Conservation (phyloP, 192 early-diverging fungal genomes). For the Umbelopsis ramanniana region DNA sequence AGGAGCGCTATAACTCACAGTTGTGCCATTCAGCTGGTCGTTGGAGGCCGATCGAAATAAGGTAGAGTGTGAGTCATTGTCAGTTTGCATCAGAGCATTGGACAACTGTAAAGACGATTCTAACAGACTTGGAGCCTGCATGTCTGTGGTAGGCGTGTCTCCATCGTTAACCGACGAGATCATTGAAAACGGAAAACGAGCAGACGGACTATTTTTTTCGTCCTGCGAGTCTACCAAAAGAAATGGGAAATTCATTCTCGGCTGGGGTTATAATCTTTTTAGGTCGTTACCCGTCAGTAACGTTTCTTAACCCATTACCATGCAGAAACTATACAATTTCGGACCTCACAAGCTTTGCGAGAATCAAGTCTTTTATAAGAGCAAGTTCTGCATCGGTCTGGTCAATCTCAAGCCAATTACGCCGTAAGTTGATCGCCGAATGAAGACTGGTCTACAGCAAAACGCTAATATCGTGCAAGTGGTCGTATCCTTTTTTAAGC, state of each 20-base stretch:
- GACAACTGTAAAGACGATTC: slow-evolving; percentile 11
- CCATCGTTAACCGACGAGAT: slow-evolving; percentile 12
- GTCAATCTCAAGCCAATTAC: slow-evolving; percentile 94
- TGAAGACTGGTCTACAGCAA: not conserved
- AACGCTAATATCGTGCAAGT: slow-evolving; percentile 11
- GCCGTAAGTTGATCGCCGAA: slow-evolving; percentile 54
- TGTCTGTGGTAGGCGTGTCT: not conserved
- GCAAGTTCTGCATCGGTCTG: slow-evolving; percentile 73
- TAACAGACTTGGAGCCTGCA: not conserved
- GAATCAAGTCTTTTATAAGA: slow-evolving; percentile 77
- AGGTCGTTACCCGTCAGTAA: not conserved
- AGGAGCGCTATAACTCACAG: slow-evolving; percentile 8
- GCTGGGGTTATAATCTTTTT: too few relatives aligned
- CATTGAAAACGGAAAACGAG: not conserved
- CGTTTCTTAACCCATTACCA: not conserved
- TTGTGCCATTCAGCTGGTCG: not conserved
- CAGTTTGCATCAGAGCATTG: slow-evolving; percentile 3
- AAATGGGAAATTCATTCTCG: not conserved
- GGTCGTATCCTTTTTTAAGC: slow-evolving; percentile 42
- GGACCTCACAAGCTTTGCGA: slow-evolving; percentile 73
- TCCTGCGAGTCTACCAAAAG: not conserved
- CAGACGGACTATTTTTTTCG: slow-evolving; percentile 1
- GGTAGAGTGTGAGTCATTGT: not conserved
- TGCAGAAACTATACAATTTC: slow-evolving; percentile 50
- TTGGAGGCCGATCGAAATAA: slow-evolving; percentile 5